Evolutionary conservation across 1,284 basidiomycete genomes (phyloP), one percentile per base, ranked within the genome.

Genomic region (Papiliotrema flavescens): DNA sequence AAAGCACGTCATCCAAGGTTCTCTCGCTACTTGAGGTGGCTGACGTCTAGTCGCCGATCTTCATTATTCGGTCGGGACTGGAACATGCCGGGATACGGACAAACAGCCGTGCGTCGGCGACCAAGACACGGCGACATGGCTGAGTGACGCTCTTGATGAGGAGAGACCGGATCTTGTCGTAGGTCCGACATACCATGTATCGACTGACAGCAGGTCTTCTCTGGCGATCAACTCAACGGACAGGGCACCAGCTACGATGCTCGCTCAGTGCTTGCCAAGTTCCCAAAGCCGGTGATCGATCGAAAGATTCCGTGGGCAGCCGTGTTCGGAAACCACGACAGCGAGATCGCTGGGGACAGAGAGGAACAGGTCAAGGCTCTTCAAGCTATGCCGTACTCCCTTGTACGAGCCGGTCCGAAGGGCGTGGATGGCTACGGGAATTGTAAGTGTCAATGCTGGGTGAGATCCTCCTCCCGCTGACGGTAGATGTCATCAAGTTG

Each of bases 141-240:
- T 96, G 26, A 81, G 77, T 1, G 80, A 78, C 23, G 82, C 85
- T 19, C 80, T 96, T n/a, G 89, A 92, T 51, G 75, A 79, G 9
- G 91, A 95, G 75, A 85, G 87, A 64, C 94, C 94, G 0, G 90
- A 95, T 70, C 74, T 98, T 17, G 87, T 97, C 32, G 87, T 97
- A 28, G 8, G 66, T 62, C 6, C 7, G 15, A 19, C 2, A 35
- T 51, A 14, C 32, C 22, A 8, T 23, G 42, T 20, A 3, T 20
- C 22, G 36, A 26, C 15, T 28, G n/a, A 32, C 51, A 7, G 3
- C 32, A 69, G 67, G 66, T 73, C 1, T 92, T 91, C 67, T 85
- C 83, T 1, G 89, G 89, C 0, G 90, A 93, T 71, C 78, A 79
- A 71, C 79, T 93, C 15, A 92, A 93, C 58, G 90, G 90, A 0